phyloP scores from a whole-genome alignment of 2,329 filamentous ascomycete species.

The Epichloe sp. region DNA sequence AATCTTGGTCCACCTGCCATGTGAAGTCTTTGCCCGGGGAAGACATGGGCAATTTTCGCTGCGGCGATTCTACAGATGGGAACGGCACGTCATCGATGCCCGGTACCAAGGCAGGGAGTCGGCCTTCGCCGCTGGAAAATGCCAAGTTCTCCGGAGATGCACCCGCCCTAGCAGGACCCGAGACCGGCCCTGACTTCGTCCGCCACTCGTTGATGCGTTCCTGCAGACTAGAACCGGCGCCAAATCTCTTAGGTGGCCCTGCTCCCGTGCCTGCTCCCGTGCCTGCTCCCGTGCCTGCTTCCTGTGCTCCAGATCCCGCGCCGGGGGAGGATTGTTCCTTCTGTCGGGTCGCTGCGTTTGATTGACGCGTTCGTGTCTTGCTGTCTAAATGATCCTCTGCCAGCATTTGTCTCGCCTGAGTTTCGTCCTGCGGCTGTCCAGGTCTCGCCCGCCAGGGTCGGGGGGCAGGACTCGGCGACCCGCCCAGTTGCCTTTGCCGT shows the following conservation, averaged over 20 bases:
- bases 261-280: neutral
- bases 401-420: slow-evolving; percentile 15
- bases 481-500: slow-evolving; percentile 21
- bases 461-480: slow-evolving; percentile 39
- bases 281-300: neutral
- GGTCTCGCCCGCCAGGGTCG: slow-evolving; percentile 26
- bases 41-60: slow-evolving; percentile 1
- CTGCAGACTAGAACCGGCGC: neutral
- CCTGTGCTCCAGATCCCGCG: neutral
- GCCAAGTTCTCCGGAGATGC: slow-evolving; percentile 7
- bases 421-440: slow-evolving; percentile 16
- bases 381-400: slow-evolving; percentile 19
- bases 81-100: slow-evolving; percentile 25
- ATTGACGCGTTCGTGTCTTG: slow-evolving; percentile 8
- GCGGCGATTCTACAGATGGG: slow-evolving; percentile 19
- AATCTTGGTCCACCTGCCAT: slow-evolving; percentile 45
- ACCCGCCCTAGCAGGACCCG: neutral
- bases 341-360: slow-evolving; percentile 7
- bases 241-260: neutral
- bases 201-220: slow-evolving; percentile 6
- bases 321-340: slow-evolving; percentile 4
- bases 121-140: slow-evolving; percentile 15
- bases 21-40: slow-evolving; percentile 40
- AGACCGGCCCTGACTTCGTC: slow-evolving; percentile 1
- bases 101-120: slow-evolving; percentile 25